Evolutionary conservation across 352 stramenopile species (phyloP), one percentile per base, ranked within the genome.

Genomic region (Pythium periplocum): DNA sequence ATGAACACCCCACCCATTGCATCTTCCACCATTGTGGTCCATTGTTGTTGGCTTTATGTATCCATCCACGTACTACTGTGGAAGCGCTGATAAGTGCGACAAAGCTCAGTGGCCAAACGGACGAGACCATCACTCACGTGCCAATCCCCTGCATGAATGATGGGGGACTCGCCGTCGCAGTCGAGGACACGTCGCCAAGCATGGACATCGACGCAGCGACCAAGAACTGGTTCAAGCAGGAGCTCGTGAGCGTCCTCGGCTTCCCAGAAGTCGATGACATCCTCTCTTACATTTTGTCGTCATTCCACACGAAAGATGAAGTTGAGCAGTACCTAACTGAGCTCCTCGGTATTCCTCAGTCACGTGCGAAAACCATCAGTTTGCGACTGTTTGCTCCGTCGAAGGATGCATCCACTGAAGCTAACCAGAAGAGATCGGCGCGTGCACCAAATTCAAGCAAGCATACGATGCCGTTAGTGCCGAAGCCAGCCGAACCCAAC

Each of bases 191-290:
- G 17, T 26, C 17, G 17, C 17, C 17, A 26, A 26, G 17, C 17
- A 66, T 61, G 52, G 71, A 71, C 50, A n/a, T 40, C 6, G 62
- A 71, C 58, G 39, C 57, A 32, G 51, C 62, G 30, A 79, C 63
- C n/a, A 69, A 52, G 31, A 34, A 56, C 42, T 87, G 73, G 77
- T 73, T 90, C 41, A 81, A 77, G 57, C 30, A 43, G 11, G 79
- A 90, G 70, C 67, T 87, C 36, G 59, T 65, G 68, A 70, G 54
- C 54, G 75, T 76, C 31, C 63, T 90, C 51, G 80, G 80, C 48
- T 90, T 90, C 62, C 51, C 61, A 4, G 77, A 90, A 48, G 80
- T 90, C 39, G 71, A 83, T 35, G 80, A 90, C 52, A 90, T 90
- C 52, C 68, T 75, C 7, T 48, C 35, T 10, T 86, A 90, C 54